These are phyloP conservation scores for Trametes punicea DNA, from an alignment of 768 basidiomycete species.

Conservation along the genomic window DNA sequence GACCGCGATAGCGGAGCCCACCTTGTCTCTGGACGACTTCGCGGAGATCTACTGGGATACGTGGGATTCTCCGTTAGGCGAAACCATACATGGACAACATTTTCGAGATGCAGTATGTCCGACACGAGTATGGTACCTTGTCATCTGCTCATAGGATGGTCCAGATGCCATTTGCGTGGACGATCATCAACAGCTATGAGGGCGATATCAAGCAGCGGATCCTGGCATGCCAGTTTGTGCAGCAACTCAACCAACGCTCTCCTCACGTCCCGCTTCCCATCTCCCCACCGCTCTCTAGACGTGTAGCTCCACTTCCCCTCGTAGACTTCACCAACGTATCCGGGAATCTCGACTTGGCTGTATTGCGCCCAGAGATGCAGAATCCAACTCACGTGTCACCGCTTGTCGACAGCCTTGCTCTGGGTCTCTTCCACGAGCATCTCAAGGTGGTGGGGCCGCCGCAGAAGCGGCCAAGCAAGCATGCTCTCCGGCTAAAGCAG, in stretches of 20 bases:
- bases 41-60: constrained; percentile 13
- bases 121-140: background rate
- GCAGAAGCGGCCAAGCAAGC: constrained; percentile 23
- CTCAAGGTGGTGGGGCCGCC: constrained; percentile 52
- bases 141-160: background rate
- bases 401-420: constrained; percentile 48
- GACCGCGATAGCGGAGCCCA: constrained; percentile 31
- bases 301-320: background rate
- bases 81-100: background rate
- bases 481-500: background rate
- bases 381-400: constrained; percentile 62
- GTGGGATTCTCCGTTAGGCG: constrained; percentile 3
- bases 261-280: background rate
- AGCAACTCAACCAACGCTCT: background rate
- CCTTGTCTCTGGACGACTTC: constrained; percentile 35
- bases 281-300: constrained; percentile 2
- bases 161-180: background rate
- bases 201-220: background rate
- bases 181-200: background rate
- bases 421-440: constrained; percentile 50
- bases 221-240: background rate
- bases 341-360: constrained; percentile 50
- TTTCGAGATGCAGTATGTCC: background rate
- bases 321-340: constrained; percentile 12
- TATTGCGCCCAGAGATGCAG: constrained; percentile 53